Evolutionary conservation across 139 green algal species (phyloP).

Genomic region (Chlamydomonas sp.): DNA sequence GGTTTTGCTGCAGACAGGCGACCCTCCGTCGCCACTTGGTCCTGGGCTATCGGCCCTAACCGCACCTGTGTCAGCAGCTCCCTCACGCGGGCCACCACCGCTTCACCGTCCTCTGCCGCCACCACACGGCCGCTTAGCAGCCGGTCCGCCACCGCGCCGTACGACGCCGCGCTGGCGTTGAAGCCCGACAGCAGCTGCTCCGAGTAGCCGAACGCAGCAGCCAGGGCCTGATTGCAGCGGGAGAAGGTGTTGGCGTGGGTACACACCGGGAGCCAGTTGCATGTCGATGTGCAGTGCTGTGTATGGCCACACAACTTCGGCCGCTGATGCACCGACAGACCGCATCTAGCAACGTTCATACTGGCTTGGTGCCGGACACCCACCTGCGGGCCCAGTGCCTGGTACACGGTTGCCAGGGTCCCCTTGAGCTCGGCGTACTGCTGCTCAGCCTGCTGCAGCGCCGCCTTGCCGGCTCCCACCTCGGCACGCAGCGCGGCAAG

Average conservation of each 20-base stretch:
- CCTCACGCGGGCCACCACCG: slow-evolving; percentile 34
- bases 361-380: background rate
- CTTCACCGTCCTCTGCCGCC: slow-evolving; percentile 28
- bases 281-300: too few relatives aligned
- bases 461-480: background rate
- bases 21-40: too few relatives aligned
- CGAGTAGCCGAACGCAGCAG: slow-evolving; percentile 37
- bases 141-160: slow-evolving; percentile 7
- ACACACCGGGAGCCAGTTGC: too few relatives aligned
- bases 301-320: too few relatives aligned
- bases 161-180: background rate
- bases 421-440: background rate
- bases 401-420: background rate
- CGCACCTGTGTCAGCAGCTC: slow-evolving; percentile 40
- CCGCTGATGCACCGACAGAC: too few relatives aligned
- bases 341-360: too few relatives aligned
- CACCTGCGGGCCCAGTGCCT: slow-evolving; percentile 24
- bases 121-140: slow-evolving; percentile 24
- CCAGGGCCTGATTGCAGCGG: slow-evolving; percentile 3
- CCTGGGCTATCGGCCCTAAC: too few relatives aligned
- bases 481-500: slow-evolving; percentile 28
- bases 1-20: too few relatives aligned
- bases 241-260: background rate
- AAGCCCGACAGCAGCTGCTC: slow-evolving; percentile 12
- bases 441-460: background rate